Percentiles rank a stretch among this genome's conserved stretches.
Conservation (phyloP, 495 filamentous ascomycete species). For the Annulohypoxylon nitens region DNA sequence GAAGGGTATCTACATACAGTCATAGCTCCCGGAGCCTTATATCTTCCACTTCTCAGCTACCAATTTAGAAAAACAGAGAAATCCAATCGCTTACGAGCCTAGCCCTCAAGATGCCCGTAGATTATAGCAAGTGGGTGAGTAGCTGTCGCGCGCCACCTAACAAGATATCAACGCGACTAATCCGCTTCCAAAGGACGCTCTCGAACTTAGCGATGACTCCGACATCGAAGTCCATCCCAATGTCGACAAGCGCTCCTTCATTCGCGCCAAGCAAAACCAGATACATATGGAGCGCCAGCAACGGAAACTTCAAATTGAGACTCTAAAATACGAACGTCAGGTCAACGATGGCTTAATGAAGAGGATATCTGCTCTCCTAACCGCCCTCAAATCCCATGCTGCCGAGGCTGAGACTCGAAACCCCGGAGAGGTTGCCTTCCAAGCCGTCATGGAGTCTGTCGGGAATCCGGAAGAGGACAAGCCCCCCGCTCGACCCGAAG, state of each 20-base stretch:
- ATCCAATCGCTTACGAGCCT: neutral
- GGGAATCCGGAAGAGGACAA: constrained; percentile 74
- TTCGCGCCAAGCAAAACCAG: constrained; percentile 96
- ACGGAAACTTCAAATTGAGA: constrained; percentile 88
- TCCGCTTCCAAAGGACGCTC: constrained; percentile 70
- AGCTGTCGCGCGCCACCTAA: constrained; percentile 26
- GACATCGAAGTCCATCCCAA: constrained; percentile 99
- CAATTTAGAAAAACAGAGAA: neutral
- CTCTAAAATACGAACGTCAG: constrained; percentile 90
- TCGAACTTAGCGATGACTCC: constrained; percentile 97
- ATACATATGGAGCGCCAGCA: constrained; percentile 90
- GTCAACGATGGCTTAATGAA: constrained; percentile 91
- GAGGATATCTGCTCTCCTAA: constrained; percentile 83
- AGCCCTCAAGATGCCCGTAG: constrained; percentile 78
- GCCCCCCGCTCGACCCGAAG: constrained; percentile 77
- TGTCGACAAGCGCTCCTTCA: constrained; percentile 98
- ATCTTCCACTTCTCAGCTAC: neutral
- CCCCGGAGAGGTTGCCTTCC: constrained; percentile 86
- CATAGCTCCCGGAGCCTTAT: neutral
- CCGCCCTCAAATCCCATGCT: constrained; percentile 74
- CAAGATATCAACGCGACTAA: constrained; percentile 2
- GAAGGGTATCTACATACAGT: neutral
- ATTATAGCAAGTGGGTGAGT: constrained; percentile 94
- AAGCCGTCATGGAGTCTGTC: constrained; percentile 83
- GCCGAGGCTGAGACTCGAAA: constrained; percentile 71